Percentiles rank a stretch among this genome's conserved stretches.
Evolutionary conservation across 2,329 filamentous ascomycete species (phyloP).

Genomic region (Fusarium sp.): DNA sequence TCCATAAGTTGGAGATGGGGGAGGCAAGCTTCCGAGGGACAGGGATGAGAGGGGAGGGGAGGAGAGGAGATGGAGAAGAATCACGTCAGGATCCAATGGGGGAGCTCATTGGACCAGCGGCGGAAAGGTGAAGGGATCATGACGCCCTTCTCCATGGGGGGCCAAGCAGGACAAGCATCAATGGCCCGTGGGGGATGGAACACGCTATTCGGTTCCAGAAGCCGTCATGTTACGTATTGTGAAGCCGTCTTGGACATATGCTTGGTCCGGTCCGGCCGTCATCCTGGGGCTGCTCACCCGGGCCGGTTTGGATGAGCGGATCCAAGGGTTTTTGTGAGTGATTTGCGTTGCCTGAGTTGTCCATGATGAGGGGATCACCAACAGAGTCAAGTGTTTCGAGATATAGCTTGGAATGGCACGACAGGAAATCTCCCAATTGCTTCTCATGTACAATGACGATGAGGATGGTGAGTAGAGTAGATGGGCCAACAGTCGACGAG

Average conservation of each 20-base stretch:
- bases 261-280: slow-evolving; percentile 27
- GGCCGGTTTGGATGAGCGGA: slow-evolving; percentile 30
- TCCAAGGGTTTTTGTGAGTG: slow-evolving; percentile 2
- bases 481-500: background rate
- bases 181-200: slow-evolving; percentile 29
- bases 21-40: slow-evolving; percentile 1
- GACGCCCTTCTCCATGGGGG: slow-evolving; percentile 28
- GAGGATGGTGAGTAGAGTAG: background rate
- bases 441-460: slow-evolving; percentile 15
- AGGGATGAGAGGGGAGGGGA: background rate
- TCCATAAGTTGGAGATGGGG: slow-evolving; percentile 7
- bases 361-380: slow-evolving; percentile 6
- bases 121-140: slow-evolving; percentile 25
- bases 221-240: slow-evolving; percentile 40
- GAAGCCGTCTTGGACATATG: slow-evolving; percentile 6
- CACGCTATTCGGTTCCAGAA: slow-evolving; percentile 31
- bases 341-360: background rate
- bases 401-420: background rate
- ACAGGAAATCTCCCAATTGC: background rate
- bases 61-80: background rate
- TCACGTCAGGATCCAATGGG: slow-evolving; percentile 29
- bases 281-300: slow-evolving; percentile 25
- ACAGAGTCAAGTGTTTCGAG: background rate
- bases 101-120: background rate
- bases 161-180: background rate